Percentiles rank a stretch among this genome's conserved stretches.
Conservation (phyloP, 2,329 filamentous ascomycete genomes). For the Diaporthe nobilis region DNA sequence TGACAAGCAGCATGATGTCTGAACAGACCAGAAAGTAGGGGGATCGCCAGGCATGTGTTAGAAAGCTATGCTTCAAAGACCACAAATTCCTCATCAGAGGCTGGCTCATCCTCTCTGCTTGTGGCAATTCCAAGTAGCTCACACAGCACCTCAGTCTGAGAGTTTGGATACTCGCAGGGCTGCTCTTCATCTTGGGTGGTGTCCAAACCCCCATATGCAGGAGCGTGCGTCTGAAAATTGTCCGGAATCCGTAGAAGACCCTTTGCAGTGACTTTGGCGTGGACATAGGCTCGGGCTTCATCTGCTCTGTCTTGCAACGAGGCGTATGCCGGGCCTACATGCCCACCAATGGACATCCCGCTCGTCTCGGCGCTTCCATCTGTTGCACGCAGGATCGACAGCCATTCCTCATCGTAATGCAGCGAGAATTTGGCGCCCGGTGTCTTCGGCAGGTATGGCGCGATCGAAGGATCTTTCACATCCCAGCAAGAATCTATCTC, state of each 20-base stretch:
- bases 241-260: neutral
- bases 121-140: neutral
- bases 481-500: slow-evolving; percentile 6
- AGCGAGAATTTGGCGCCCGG: neutral
- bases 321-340: neutral
- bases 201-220: neutral
- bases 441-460: neutral
- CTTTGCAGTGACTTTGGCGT: neutral
- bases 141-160: slow-evolving; percentile 3
- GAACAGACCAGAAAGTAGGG: too few relatives aligned
- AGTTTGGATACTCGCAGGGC: slow-evolving; percentile 2
- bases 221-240: neutral
- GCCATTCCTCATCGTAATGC: slow-evolving; percentile 25
- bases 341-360: neutral
- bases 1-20: too few relatives aligned
- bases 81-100: slow-evolving; percentile 1
- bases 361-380: neutral
- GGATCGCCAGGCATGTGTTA: too few relatives aligned
- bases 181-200: neutral
- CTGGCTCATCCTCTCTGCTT: neutral
- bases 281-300: neutral
- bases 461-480: neutral
- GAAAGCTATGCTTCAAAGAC: slow-evolving; percentile 4
- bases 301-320: neutral
- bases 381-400: slow-evolving; percentile 10